Conservation (phyloP, 2,329 filamentous ascomycete species). For the Colletotrichum chrysophilum region DNA sequence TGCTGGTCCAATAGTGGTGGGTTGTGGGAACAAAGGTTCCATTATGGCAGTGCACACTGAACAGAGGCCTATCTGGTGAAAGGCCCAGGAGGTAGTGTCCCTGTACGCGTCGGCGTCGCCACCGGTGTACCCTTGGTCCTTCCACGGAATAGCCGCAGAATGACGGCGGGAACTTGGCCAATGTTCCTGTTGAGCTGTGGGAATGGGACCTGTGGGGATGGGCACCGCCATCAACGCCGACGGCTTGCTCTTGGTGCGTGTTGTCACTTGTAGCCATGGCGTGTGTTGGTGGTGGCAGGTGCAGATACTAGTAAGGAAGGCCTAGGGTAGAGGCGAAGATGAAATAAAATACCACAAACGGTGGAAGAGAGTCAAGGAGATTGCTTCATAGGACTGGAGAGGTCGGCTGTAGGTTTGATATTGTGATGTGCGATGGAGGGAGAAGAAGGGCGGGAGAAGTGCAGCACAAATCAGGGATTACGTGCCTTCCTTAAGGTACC, state of each 20-base stretch:
- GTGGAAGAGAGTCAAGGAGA: rapidly evolving
- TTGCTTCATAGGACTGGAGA: background rate
- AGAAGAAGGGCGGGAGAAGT: background rate
- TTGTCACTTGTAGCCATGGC: background rate
- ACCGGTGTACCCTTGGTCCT: background rate
- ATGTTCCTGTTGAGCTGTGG: background rate
- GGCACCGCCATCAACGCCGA: background rate
- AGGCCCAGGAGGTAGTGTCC: background rate
- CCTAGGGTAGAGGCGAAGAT: background rate
- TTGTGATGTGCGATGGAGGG: background rate
- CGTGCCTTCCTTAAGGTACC: rapidly evolving
- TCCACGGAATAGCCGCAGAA: background rate
- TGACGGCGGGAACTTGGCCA: background rate
- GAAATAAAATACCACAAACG: background rate
- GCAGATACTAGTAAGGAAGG: background rate
- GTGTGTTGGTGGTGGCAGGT: background rate
- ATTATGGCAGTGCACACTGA: background rate
- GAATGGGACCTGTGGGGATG: background rate
- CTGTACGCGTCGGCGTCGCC: no score
- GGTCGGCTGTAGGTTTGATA: background rate
- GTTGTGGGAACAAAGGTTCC: no score
- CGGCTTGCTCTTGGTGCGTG: background rate
- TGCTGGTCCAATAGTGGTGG: no score
- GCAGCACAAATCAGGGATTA: background rate
- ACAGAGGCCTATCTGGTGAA: background rate